These are phyloP conservation scores for Trichophyton verrucosum DNA, from an alignment of 2,329 filamentous ascomycete genomes.

Conservation along the genomic window DNA sequence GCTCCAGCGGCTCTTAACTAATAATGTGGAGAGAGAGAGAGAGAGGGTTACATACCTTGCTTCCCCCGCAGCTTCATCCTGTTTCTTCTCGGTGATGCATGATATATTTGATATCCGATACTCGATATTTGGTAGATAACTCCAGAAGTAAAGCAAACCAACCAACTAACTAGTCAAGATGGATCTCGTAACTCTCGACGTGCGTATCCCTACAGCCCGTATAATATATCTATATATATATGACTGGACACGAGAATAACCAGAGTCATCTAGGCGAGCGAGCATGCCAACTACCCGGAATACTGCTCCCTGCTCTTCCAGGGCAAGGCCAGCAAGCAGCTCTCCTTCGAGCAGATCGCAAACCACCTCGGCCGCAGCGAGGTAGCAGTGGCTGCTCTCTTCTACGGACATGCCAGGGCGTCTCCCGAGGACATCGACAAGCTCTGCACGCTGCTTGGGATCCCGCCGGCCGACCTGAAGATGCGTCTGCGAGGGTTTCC, in stretches of 20 bases:
- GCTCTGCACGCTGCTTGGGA: slow-evolving; percentile 52
- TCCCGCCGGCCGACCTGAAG: slow-evolving; percentile 46
- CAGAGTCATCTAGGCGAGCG: slow-evolving; percentile 42
- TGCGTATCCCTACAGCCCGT: neutral
- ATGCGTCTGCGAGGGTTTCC: slow-evolving; percentile 60
- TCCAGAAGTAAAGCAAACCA: neutral
- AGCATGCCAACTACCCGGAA: slow-evolving; percentile 55
- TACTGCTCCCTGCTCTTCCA: slow-evolving; percentile 64
- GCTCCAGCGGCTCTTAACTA: too few relatives aligned
- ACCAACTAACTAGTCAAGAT: neutral
- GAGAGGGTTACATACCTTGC: neutral
- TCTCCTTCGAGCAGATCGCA: slow-evolving; percentile 70
- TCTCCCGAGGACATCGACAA: slow-evolving; percentile 56
- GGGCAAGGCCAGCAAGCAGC: slow-evolving; percentile 61
- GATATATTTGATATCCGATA: neutral
- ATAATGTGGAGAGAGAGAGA: too few relatives aligned
- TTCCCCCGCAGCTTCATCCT: neutral
- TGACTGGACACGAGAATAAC: neutral
- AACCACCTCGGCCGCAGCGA: slow-evolving; percentile 62
- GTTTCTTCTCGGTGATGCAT: too few relatives aligned
- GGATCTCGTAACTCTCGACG: neutral
- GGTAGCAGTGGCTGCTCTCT: slow-evolving; percentile 74
- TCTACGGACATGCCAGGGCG: slow-evolving; percentile 76
- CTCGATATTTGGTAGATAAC: neutral
- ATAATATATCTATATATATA: neutral